A percentile compares a stretch with the other conserved stretches of the same genome.
Conservation (phyloP, 2,329 filamentous ascomycete genomes). For the Didymella keratinophila region DNA sequence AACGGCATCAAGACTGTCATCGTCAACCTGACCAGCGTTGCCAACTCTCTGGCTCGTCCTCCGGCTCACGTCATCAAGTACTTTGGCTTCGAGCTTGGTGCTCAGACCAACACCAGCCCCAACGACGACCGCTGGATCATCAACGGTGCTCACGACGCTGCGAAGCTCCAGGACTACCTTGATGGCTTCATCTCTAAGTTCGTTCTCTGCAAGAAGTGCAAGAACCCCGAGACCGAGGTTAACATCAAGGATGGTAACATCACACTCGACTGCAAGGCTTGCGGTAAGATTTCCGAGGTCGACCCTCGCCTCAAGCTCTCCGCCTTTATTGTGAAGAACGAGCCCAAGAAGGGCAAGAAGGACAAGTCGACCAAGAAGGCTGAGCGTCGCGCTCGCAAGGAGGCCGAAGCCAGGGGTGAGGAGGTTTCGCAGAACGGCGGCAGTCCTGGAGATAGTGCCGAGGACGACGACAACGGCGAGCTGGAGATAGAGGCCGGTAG, state of each 20-base stretch:
- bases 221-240: slow-evolving; percentile 98
- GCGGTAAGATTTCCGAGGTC: slow-evolving; percentile 89
- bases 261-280: slow-evolving; percentile 97
- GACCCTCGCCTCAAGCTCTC: slow-evolving; percentile 95
- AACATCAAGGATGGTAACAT: slow-evolving; percentile 94
- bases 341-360: slow-evolving; percentile 92
- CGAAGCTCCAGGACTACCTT: slow-evolving; percentile 96
- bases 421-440: slow-evolving; percentile 62
- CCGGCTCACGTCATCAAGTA: slow-evolving; percentile 98
- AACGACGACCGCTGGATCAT: slow-evolving; percentile 99
- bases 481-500: slow-evolving; percentile 75
- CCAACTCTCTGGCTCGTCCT: slow-evolving; percentile 88
- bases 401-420: slow-evolving; percentile 65
- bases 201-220: slow-evolving; percentile 99
- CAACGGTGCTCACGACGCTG: slow-evolving; percentile 94
- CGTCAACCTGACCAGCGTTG: slow-evolving; percentile 94
- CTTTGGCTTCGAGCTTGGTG: slow-evolving; percentile 98
- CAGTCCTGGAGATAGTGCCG: slow-evolving; percentile 72
- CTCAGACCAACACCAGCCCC: slow-evolving; percentile 97
- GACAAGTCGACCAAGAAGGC: slow-evolving; percentile 96
- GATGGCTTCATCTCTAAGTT: slow-evolving; percentile 99
- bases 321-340: slow-evolving; percentile 96
- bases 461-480: slow-evolving; percentile 72
- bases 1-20: slow-evolving; percentile 99
- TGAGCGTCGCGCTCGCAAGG: slow-evolving; percentile 83